A percentile compares a stretch with the other conserved stretches of the same genome.
Conservation (phyloP, 2,329 filamentous ascomycete species). For the Fusarium nisikadoi region DNA sequence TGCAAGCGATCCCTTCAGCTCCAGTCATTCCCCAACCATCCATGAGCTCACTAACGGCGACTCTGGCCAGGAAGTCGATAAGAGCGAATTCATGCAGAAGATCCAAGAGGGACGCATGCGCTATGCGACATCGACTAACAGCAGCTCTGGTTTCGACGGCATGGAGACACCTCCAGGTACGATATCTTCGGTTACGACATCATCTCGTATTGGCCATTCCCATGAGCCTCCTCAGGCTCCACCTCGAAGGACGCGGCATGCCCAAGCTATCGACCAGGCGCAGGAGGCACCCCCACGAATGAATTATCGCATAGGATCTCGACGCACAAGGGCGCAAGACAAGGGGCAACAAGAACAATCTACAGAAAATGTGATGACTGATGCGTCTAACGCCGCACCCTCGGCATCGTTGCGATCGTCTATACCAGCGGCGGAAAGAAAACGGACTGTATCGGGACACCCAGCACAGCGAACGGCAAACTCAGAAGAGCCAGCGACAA, state of each 20-base stretch:
- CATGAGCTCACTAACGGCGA: constrained; percentile 56
- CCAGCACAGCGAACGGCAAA: constrained; percentile 64
- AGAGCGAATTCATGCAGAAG: constrained; percentile 67
- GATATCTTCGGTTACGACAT: constrained; percentile 33
- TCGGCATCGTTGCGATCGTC: constrained; percentile 52
- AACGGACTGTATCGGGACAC: constrained; percentile 92
- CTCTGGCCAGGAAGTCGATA: constrained; percentile 55
- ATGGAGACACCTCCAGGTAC: constrained; percentile 68
- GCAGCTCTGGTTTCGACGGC: constrained; percentile 60
- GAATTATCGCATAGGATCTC: constrained; percentile 65
- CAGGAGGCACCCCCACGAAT: constrained; percentile 72
- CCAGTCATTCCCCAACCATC: constrained; percentile 53
- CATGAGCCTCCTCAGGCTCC: constrained; percentile 65
- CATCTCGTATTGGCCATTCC: constrained; percentile 38
- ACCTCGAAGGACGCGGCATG: constrained; percentile 63
- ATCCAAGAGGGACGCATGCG: constrained; percentile 63
- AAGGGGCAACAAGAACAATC: constrained; percentile 47
- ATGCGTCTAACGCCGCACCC: constrained; percentile 52
- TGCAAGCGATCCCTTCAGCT: constrained; percentile 63
- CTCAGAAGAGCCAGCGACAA: constrained; percentile 67
- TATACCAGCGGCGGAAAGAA: constrained; percentile 71
- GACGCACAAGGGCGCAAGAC: constrained; percentile 54
- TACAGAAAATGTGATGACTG: constrained; percentile 55
- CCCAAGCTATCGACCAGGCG: constrained; percentile 62
- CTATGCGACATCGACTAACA: constrained; percentile 53